Evolutionary conservation across 2,329 filamentous ascomycete genomes (phyloP), one percentile per base, ranked within the genome.

Genomic region (Fusarium sp.): DNA sequence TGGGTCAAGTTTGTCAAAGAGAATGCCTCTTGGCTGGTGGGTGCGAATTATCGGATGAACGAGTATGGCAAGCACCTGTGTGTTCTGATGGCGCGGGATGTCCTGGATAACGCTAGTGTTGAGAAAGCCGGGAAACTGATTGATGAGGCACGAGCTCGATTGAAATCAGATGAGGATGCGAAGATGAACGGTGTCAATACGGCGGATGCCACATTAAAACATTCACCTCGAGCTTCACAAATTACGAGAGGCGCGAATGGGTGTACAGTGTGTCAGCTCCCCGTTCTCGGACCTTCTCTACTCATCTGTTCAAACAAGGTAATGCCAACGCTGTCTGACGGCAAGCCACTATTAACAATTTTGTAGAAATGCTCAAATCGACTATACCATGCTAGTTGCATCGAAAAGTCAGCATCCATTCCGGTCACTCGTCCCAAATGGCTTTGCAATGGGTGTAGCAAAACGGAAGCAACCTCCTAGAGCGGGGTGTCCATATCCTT

Each of bases 21-120:
- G 23, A 88, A 88, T 75, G 84, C 84, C 2, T 49, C 76, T 7
- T 90, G 88, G 88, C 79, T 90, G n/a, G 82, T 84, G 15, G 82
- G 82, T 12, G 83, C 83, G 16, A 81, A 83, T 29, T 80, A 83
- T 51, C 85, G 87, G 21, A 83, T 86, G 77, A 80, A 83, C 9
- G 88, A 90, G 75, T 89, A 89, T 67, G 84, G 85, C 49, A 88
- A 88, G 73, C 88, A 90, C 72, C 74, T 85, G 21, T 83, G 83
- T 42, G 84, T 87, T 56, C 81, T 90, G 54, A 80, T 88, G 42
- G 84, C 85, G 5, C 81, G 86, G 45, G 81, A 86, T 60, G 80
- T 84, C 9, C 76, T 90, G 31, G 79, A 83, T 10, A 85, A 87
- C 49, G 71, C 80, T 7, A 83, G 81, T 27, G 79, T 89, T 23